Percentiles rank a stretch among this genome's conserved stretches.
phyloP scores from a whole-genome alignment of 2,329 filamentous ascomycete species.

The Claviceps sorghi region DNA sequence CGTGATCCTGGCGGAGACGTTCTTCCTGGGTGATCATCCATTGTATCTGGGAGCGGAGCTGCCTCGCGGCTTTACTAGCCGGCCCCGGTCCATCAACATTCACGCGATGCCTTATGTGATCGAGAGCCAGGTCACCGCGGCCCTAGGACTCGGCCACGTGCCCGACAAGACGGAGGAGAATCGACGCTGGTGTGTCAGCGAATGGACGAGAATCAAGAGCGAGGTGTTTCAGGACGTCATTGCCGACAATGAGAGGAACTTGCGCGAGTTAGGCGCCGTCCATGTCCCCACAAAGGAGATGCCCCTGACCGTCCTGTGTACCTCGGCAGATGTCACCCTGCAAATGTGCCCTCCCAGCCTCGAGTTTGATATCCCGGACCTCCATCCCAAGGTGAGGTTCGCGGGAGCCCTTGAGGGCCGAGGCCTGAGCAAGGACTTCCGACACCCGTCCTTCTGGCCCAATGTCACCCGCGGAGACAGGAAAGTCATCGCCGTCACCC shows the following conservation, averaged over 20 bases:
- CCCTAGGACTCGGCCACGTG: neutral
- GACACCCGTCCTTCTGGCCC: neutral
- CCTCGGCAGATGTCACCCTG: conserved; percentile 20
- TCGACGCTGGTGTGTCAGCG: neutral
- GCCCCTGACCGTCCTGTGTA: conserved; percentile 24
- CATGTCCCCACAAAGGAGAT: neutral
- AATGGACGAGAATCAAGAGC: neutral
- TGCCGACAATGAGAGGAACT: too few species aligned
- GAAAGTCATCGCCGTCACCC: conserved; percentile 30
- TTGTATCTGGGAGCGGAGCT: conserved; percentile 23
- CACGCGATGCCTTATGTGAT: conserved; percentile 23
- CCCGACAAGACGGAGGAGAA: neutral
- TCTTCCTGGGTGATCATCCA: conserved; percentile 23
- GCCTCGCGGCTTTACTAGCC: conserved; percentile 21
- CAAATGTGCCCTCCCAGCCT: conserved; percentile 24
- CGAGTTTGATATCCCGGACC: conserved; percentile 23
- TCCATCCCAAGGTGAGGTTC: conserved; percentile 26
- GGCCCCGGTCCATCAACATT: conserved; percentile 24
- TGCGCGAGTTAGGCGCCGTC: neutral
- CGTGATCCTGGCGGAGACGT: conserved; percentile 27
- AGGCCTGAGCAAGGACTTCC: neutral
- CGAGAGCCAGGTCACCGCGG: conserved; percentile 13
- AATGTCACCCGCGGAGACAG: conserved; percentile 13
- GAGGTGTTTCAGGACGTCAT: neutral
- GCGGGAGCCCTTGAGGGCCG: conserved; percentile 22